phyloP scores from a whole-genome alignment of 768 basidiomycete genomes.

The Phanerochaete carnosa region DNA sequence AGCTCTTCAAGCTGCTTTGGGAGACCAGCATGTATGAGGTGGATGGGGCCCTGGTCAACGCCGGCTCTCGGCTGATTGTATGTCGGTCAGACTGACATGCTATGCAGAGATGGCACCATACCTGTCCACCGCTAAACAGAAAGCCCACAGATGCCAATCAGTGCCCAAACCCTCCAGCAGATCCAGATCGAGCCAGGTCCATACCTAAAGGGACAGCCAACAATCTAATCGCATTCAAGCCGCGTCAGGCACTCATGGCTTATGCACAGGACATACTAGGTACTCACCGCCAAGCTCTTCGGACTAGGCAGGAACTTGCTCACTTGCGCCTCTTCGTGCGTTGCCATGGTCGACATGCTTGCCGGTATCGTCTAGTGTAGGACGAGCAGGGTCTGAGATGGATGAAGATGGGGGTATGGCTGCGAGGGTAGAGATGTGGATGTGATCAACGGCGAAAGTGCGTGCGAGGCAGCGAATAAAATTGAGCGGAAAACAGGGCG shows the following conservation, averaged over 20 bases:
- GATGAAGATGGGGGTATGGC: neutral
- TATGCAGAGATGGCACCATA: constrained; percentile 24
- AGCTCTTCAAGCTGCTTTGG: constrained; percentile 69
- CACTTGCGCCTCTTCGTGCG: constrained; percentile 15
- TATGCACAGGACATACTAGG: neutral
- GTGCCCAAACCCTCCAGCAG: neutral
- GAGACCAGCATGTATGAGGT: constrained; percentile 85
- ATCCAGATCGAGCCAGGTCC: neutral
- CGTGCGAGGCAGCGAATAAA: neutral
- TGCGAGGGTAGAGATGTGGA: neutral
- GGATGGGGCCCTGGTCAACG: constrained; percentile 86
- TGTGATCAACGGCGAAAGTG: neutral
- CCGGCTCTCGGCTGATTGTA: constrained; percentile 61
- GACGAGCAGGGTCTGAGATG: neutral
- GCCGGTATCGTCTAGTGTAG: neutral
- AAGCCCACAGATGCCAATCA: neutral
- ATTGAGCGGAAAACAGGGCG: neutral
- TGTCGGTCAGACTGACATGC: neutral
- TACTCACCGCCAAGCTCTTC: constrained; percentile 75
- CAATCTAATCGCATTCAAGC: constrained; percentile 71
- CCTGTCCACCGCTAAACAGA: constrained; percentile 61
- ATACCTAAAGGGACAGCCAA: constrained; percentile 95
- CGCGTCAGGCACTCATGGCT: neutral
- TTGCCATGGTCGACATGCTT: neutral
- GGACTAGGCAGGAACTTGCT: constrained; percentile 58